Conservation (phyloP, 192 early-diverging fungal genomes). For the Coemansia aciculifera region DNA sequence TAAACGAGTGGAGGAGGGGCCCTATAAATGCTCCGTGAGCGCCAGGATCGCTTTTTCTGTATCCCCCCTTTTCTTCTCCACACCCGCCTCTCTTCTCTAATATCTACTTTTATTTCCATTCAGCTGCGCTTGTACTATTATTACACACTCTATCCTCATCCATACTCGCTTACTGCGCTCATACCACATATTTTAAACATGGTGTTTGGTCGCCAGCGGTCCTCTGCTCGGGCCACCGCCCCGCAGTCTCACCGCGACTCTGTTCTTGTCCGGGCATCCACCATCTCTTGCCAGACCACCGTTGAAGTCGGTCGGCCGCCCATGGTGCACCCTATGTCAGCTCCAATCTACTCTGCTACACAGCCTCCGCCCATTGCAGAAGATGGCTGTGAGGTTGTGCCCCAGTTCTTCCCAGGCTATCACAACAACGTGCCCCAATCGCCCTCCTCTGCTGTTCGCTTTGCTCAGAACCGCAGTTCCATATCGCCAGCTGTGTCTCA, state of each 20-base stretch:
- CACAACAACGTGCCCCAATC: slow-evolving; percentile 5
- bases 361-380: slow-evolving; percentile 22
- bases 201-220: slow-evolving; percentile 8
- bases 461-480: not conserved
- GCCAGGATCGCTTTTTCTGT: not conserved
- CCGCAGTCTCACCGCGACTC: slow-evolving; percentile 2
- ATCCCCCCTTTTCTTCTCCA: not conserved
- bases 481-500: slow-evolving; percentile 10
- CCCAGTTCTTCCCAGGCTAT: slow-evolving; percentile 47
- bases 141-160: not conserved
- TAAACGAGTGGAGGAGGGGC: not conserved
- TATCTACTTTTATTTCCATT: not conserved
- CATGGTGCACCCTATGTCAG: slow-evolving; percentile 39
- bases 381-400: slow-evolving; percentile 42
- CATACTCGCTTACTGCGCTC: not conserved
- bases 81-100: not conserved
- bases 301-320: not conserved
- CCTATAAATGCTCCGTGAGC: not conserved
- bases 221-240: not conserved
- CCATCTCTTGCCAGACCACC: not conserved
- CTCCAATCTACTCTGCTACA: not conserved
- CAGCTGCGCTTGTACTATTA: not conserved
- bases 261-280: slow-evolving; percentile 9
- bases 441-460: not conserved
- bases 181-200: not conserved